Conservation (phyloP, 2,329 filamentous ascomycete genomes). For the Trichoderma endophyticum region DNA sequence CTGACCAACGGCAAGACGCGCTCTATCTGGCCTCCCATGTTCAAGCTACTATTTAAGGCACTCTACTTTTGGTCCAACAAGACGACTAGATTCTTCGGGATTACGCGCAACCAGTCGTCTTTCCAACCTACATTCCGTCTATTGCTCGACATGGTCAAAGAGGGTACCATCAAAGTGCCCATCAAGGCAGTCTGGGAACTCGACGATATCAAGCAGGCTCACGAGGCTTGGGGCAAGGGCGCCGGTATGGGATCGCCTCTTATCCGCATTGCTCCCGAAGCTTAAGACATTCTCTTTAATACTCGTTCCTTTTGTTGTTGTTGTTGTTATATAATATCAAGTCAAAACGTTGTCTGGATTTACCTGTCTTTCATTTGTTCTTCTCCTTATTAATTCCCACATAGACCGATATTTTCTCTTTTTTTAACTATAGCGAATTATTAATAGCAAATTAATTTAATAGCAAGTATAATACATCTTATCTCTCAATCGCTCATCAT, state of each 20-base stretch:
- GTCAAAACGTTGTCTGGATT: not conserved
- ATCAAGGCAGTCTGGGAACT: slow-evolving; percentile 42
- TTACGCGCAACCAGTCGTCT: slow-evolving; percentile 33
- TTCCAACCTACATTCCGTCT: slow-evolving; percentile 32
- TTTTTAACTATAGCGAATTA: not conserved
- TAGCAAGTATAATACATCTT: not conserved
- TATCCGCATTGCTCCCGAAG: slow-evolving; percentile 27
- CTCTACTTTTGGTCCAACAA: slow-evolving; percentile 28
- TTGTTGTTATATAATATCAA: not conserved
- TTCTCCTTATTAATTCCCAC: not conserved
- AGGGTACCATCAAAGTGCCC: slow-evolving; percentile 33
- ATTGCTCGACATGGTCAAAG: slow-evolving; percentile 31
- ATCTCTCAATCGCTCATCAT: not conserved
- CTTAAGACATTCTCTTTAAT: not conserved
- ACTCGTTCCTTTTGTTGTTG: not conserved
- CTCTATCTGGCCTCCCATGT: slow-evolving; percentile 30
- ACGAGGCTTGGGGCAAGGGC: slow-evolving; percentile 35
- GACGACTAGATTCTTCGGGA: slow-evolving; percentile 36
- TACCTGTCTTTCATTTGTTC: not conserved
- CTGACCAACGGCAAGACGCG: slow-evolving; percentile 34
- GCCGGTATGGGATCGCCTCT: slow-evolving; percentile 37
- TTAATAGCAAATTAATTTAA: not conserved
- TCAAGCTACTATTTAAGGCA: slow-evolving; percentile 36
- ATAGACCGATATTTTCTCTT: not conserved
- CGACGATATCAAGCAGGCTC: slow-evolving; percentile 39